Evolutionary conservation across 1,284 basidiomycete species (phyloP), one percentile per base, ranked within the genome.

Genomic region (Ustilago sp.): DNA sequence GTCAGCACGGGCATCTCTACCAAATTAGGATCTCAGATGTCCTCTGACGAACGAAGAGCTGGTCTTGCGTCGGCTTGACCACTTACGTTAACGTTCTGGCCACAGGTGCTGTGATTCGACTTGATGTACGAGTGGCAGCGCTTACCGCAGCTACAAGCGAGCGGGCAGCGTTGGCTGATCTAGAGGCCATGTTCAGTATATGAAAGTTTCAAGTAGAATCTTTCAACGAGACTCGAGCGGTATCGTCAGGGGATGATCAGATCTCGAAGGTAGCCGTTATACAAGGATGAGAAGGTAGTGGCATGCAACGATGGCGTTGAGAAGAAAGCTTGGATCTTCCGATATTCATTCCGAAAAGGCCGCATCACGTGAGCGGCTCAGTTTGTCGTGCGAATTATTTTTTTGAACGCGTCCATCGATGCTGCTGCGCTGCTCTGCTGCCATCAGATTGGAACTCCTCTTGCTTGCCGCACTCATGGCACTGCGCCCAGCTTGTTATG

Each of bases 71-170:
- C 43, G n/a, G n/a, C 13, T 45, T 45, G 1, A 45, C 3, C 9
- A 67, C 69, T 67, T 63, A 72, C 69, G 56, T 47, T 17, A 74
- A 62, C 2, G 58, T 45, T 36, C 70, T 56, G 31, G 58, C 70
- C 8, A 64, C 32, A 0, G 70, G 70, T 19, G 45, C 31, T 15
- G 43, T 52, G 8, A 53, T 50, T 9, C 61, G 65, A 28, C 43
- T 50, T 2, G 45, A 35, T 17, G 59, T 11, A 38, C 71, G 62
- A 4, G 71, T 59, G n/a, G 71, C 55, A 31, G 60, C 39, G 17
- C 58, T 17, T 15, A 55, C 70, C 32, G 65, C 54, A 8, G 51
- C 59, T 4, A 59, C 13, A 23, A 65, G 32, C 39, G 65, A 66
- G 23, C 71, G 66, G 9, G 61, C 65, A 3, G 50, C 47, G 9